Evolutionary conservation across 805 yeast genomes (phyloP), one percentile per base, ranked within the genome.

Genomic region (Ogataea angusta): DNA sequence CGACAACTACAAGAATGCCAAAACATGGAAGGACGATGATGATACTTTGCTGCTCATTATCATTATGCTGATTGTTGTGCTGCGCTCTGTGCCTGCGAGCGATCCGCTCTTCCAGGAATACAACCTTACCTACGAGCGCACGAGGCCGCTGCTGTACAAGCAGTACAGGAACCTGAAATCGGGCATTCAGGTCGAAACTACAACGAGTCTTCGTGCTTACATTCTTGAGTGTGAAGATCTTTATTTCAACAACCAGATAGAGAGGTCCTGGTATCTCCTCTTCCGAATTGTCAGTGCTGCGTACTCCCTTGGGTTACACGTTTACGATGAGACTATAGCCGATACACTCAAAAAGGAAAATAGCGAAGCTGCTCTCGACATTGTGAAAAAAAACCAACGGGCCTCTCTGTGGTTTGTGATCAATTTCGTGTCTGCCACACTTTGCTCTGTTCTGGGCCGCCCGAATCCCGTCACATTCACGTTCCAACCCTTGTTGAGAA

Each of bases 251-350:
- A 74, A 70, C 41, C 66, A 68, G 34, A 72, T 71, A 47, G 80
- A 75, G 49, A 71, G 71, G 43, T 62, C 74, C 40, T 75, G 80
- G 80, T 66, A 69, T 16, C 64, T 69, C 60, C 57, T 75, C 59
- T 75, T 74, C 46, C 73, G 69, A 45, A 57, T 70, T 16, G 73
- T 75, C 30, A 64, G 77, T 13, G 67, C 70, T 15, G 75, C 78
- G 1, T 75, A 70, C 51, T 66, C 78, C 1, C 63, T 75, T 39
- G 80, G 80, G 0, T 53, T 75, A 14, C 79, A 75, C 54, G 78
- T 75, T 19, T 54, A 63, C 46, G 63, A 60, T 49, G 47, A 63
- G 40, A 49, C 49, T 28, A 61, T 62, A n/a, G 64, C 51, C 10
- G 45, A 54, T n/a, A 51, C 60, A n/a, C 40, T 63, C 34, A 51